phyloP scores from a whole-genome alignment of 352 stramenopile genomes.

The Pythium sukuiense region DNA sequence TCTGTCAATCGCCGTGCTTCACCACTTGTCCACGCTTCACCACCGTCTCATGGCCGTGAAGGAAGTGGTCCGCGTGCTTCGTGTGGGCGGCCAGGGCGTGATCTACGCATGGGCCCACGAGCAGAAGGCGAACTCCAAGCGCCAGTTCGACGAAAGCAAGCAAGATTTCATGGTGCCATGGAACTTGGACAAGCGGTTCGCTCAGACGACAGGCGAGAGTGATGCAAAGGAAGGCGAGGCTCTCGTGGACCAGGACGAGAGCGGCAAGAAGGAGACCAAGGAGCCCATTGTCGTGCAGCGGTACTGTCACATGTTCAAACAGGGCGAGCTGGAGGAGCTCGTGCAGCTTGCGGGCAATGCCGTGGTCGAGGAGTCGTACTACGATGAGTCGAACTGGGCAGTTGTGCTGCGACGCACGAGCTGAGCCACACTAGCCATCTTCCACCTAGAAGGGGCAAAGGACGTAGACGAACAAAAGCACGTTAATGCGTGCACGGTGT shows the following conservation, averaged over 20 bases:
- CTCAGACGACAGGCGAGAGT: conserved; percentile 1
- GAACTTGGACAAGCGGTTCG: conserved; percentile 76
- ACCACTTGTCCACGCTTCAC: conserved; percentile 75
- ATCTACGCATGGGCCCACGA: conserved; percentile 90
- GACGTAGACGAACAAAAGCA: not conserved
- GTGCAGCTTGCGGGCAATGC: conserved; percentile 62
- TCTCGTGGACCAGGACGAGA: conserved; percentile 14
- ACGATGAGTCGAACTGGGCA: conserved; percentile 88
- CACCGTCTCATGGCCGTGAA: conserved; percentile 75
- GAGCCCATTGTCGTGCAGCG: conserved; percentile 65
- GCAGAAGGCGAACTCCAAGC: conserved; percentile 72
- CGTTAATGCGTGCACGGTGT: not conserved
- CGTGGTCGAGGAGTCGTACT: conserved; percentile 74
- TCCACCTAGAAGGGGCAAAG: too few relatives aligned
- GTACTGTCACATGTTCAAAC: conserved; percentile 91
- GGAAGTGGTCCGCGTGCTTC: conserved; percentile 75
- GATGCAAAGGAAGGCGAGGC: not conserved
- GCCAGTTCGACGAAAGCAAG: conserved; percentile 59
- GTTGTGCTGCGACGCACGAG: conserved; percentile 62
- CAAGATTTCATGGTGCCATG: conserved; percentile 90
- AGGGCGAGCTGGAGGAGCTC: conserved; percentile 75
- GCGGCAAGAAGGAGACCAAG: conserved; percentile 8
- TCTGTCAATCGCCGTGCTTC: conserved; percentile 84
- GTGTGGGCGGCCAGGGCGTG: conserved; percentile 62
- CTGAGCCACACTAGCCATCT: conserved; percentile 20